A percentile compares a stretch with the other conserved stretches of the same genome.
phyloP scores from a whole-genome alignment of 768 basidiomycete species.

The Lactarius psammicola region DNA sequence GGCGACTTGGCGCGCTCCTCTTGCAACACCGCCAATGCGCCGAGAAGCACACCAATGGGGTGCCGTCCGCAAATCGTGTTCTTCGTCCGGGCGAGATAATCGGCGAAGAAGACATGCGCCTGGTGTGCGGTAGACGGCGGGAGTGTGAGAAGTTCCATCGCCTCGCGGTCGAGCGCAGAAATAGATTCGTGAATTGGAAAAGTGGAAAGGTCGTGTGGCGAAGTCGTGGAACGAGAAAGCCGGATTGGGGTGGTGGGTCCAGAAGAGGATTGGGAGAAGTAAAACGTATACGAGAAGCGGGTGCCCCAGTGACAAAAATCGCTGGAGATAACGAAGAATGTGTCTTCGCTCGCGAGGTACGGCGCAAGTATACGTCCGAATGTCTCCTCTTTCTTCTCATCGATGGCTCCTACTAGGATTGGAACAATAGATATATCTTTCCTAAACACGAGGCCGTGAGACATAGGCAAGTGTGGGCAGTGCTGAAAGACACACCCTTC shows the following conservation, averaged over 20 bases:
- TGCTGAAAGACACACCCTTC: constrained; percentile 54
- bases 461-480: not conserved
- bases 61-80: constrained; percentile 98
- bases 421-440: constrained; percentile 82
- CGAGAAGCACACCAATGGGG: constrained; percentile 90
- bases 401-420: constrained; percentile 82
- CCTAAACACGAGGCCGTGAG: constrained; percentile 38
- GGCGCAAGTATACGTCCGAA: constrained; percentile 77
- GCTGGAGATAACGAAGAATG: constrained; percentile 87
- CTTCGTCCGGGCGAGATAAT: constrained; percentile 68
- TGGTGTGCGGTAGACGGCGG: constrained; percentile 50
- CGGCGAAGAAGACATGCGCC: constrained; percentile 61
- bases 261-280: constrained; percentile 65
- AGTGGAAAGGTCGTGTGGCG: constrained; percentile 40
- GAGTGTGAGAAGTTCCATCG: constrained; percentile 67
- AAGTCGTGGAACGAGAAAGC: constrained; percentile 45
- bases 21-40: constrained; percentile 64
- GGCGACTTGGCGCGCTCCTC: constrained; percentile 35
- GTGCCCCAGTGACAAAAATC: constrained; percentile 99
- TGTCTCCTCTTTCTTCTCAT: constrained; percentile 52
- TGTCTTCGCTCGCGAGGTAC: constrained; percentile 73
- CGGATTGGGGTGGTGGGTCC: constrained; percentile 46
- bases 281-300: constrained; percentile 84
- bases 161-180: constrained; percentile 80
- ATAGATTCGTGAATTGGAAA: constrained; percentile 85